Percentiles rank a stretch among this genome's conserved stretches.
These are phyloP conservation scores for Trichosporon sp. DNA, from an alignment of 1,284 basidiomycete species.

Conservation along the genomic window DNA sequence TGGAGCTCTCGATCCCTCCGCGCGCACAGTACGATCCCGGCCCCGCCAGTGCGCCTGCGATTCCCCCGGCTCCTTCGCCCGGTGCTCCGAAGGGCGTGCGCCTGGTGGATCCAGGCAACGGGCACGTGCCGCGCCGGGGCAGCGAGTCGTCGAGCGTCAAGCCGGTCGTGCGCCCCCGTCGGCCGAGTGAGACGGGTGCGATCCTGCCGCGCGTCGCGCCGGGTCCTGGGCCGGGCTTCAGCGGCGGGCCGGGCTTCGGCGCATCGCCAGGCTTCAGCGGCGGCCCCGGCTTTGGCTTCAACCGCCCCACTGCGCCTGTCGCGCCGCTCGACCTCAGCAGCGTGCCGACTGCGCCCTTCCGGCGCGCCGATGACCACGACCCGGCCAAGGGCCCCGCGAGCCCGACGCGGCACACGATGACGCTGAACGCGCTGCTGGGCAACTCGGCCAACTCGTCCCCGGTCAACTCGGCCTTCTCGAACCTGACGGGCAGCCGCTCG, in stretches of 20 bases:
- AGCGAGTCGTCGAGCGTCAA: neutral
- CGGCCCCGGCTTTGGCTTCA: neutral
- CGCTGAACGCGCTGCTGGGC: neutral
- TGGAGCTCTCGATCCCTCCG: neutral
- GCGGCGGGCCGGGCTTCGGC: neutral
- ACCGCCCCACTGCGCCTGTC: neutral
- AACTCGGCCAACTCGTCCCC: neutral
- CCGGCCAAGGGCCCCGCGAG: neutral
- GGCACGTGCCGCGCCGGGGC: neutral
- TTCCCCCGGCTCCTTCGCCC: neutral
- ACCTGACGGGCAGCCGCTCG: neutral
- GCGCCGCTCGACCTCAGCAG: neutral
- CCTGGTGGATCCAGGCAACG: neutral
- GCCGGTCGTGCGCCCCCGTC: neutral
- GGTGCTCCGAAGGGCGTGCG: neutral
- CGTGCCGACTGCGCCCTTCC: neutral
- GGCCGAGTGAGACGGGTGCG: neutral
- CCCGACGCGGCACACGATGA: constrained; percentile 1
- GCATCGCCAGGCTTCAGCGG: neutral
- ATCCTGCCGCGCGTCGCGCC: neutral
- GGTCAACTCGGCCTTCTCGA: neutral
- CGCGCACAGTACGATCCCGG: neutral
- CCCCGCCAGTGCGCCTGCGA: neutral
- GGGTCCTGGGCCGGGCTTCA: neutral
- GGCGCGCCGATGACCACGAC: neutral